Evolutionary conservation across 2,329 filamentous ascomycete species (phyloP), one percentile per base, ranked within the genome.

Genomic region (Xylaria sp.): DNA sequence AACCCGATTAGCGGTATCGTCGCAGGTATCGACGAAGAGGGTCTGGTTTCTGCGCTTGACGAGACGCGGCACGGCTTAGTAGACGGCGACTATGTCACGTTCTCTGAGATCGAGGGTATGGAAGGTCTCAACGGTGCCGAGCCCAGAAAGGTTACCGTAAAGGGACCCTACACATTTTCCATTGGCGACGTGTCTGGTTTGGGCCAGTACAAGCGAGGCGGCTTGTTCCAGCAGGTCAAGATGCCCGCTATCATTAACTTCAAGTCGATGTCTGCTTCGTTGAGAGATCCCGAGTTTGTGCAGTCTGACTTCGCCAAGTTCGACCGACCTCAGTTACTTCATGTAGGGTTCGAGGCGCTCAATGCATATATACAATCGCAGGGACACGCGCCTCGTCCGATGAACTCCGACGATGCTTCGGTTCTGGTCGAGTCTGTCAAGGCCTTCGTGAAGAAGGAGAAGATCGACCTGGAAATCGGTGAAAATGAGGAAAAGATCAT

Each of bases 221-320:
- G 96, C 70, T 88, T 97, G 69, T 99, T 92, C 81, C 91, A 93
- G 48, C 96, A 99, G 81, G 96, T 98, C 81, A 99, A 98, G 87
- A 98, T 98, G 95, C 96, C 96, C 60, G 97, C 96, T 84, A 89
- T 94, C 64, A 83, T 98, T 76, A 89, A 96, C 79, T 99, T 98
- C 83, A 93, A 97, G 84, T 86, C 90, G 50, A 88, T 98, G 66
- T 90, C 90, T 51, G 84, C 89, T 62, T 89, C 97, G 70, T 82
- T 98, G 66, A 93, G 93, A 81, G 92, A 94, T 67, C 96, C 96
- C 2, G 95, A 98, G 76, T 90, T 97, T 72, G 83, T 98, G 77
- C 89, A 97, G 70, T 97, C 96, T 25, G 96, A 99, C 80, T 99
- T 94, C 78, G 96, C 96, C 82, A 99, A 99, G 82, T 98, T 98